These are phyloP conservation scores for Hirschioporus abietinus DNA, from an alignment of 768 basidiomycete genomes.

Conservation along the genomic window DNA sequence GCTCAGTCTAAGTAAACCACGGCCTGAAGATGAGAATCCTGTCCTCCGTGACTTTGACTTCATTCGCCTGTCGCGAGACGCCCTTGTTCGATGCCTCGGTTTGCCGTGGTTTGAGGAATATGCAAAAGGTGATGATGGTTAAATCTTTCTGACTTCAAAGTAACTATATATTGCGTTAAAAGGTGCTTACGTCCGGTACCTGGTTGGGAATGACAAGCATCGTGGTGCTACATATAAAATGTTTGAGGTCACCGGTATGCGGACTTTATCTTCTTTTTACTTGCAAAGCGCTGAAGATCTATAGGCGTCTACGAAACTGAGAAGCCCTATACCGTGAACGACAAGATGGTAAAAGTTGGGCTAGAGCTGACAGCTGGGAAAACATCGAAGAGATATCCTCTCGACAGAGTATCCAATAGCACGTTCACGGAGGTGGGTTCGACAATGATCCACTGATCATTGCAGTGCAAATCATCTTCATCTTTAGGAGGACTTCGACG, in stretches of 20 bases:
- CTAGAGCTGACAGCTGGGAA: slow-evolving; percentile 78
- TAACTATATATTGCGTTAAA: slow-evolving; percentile 8
- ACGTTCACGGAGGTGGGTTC: slow-evolving; percentile 53
- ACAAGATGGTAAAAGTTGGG: slow-evolving; percentile 54
- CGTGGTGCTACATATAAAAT: slow-evolving; percentile 68
- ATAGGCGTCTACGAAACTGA: slow-evolving; percentile 29
- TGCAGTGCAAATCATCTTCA: neutral
- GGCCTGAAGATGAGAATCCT: slow-evolving; percentile 43
- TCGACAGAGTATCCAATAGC: slow-evolving; percentile 87
- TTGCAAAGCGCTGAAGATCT: slow-evolving; percentile 10
- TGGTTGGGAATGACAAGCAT: slow-evolving; percentile 58
- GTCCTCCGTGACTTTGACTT: slow-evolving; percentile 52
- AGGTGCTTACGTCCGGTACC: slow-evolving; percentile 86
- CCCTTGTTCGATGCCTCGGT: slow-evolving; percentile 47
- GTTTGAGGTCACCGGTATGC: slow-evolving; percentile 73
- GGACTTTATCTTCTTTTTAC: neutral
- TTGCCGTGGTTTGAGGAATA: slow-evolving; percentile 86
- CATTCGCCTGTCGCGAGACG: slow-evolving; percentile 61
- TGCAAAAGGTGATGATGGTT: slow-evolving; percentile 52
- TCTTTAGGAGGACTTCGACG: neutral
- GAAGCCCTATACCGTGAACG: slow-evolving; percentile 71
- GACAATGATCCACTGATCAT: neutral
- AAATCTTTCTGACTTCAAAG: neutral
- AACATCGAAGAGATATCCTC: slow-evolving; percentile 51
- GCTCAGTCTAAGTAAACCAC: slow-evolving; percentile 37